phyloP scores from a whole-genome alignment of 75 land plant genomes.

The Pinus albicaulis region DNA sequence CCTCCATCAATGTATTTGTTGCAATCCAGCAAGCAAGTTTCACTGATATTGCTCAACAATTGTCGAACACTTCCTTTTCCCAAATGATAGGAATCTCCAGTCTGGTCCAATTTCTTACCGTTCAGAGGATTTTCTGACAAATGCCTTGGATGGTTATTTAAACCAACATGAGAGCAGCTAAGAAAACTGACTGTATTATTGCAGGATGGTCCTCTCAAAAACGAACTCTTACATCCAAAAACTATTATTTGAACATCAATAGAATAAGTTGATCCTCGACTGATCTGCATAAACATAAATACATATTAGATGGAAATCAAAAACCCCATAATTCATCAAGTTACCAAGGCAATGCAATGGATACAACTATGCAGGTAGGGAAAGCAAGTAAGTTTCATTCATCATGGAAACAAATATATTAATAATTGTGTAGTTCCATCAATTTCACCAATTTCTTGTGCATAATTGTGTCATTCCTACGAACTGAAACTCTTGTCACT shows the following conservation, averaged over 20 bases:
- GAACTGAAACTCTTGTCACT: no score
- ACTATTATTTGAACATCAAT: conserved; percentile 44
- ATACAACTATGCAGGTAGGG: not conserved
- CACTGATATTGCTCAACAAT: not conserved
- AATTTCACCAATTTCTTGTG: no score
- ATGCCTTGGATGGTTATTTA: not conserved
- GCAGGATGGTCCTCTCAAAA: conserved; percentile 59
- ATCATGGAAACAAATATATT: not conserved
- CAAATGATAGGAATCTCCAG: not conserved
- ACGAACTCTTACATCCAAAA: conserved; percentile 48
- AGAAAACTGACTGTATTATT: conserved; percentile 41
- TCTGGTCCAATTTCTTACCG: not conserved
- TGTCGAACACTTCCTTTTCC: not conserved
- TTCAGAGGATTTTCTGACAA: conserved; percentile 12
- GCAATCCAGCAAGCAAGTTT: not conserved
- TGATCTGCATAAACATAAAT: conserved; percentile 48
- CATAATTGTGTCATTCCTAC: no score
- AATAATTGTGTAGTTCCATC: not conserved
- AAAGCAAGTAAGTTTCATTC: not conserved
- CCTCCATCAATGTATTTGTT: not conserved
- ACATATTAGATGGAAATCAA: not conserved
- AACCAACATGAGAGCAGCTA: conserved; percentile 25
- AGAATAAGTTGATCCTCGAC: conserved; percentile 45
- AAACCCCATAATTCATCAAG: not conserved
- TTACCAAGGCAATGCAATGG: not conserved